Evolutionary conservation across 768 basidiomycete genomes (phyloP), one percentile per base, ranked within the genome.

Genomic region (Russula vinacea): DNA sequence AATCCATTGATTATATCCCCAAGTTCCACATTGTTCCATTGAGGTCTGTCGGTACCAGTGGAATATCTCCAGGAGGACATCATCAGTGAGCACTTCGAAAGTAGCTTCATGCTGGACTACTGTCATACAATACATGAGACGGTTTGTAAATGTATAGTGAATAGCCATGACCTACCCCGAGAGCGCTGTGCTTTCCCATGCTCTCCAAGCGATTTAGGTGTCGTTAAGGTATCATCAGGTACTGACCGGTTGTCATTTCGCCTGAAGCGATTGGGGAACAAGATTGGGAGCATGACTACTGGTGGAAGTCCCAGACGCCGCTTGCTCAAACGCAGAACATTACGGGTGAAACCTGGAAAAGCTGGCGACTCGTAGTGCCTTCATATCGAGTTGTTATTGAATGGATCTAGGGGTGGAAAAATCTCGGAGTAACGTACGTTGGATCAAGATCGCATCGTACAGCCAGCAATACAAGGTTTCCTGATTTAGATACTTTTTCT

Each of bases 1-100:
- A 10, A 26, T 19, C 60, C 60, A 62, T 9, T 19, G n/a, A n/a
- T n/a, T n/a, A n/a, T n/a, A n/a, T n/a, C n/a, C 37, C 33, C 60
- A 49, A 14, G 60, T 24, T 1, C 5, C 10, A 19, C 9, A 11
- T 44, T n/a, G 35, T 10, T 35, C 35, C 35, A 35, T 29, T 29
- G 29, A 29, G 29, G 29, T 29, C 29, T 32, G 29, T 44, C 40
- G 29, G 26, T 42, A 56, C 42, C 9, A 42, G 19, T 32, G 10
- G 5, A 56, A 56, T 11, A 56, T 7, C 14, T 56, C 56, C 29
- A 56, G 24, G 29, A 56, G 26, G 42, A 32, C 19, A n/a, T 56
- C 7, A 10, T 44, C 56, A 13, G 42, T 26, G 29, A 44, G 42
- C 2, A 14, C 19, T 9, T 6, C 17, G 40, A 10, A 11, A 17